Evolutionary conservation across 208 protist species (phyloP).

Genomic region (Crithidia mellificae): DNA sequence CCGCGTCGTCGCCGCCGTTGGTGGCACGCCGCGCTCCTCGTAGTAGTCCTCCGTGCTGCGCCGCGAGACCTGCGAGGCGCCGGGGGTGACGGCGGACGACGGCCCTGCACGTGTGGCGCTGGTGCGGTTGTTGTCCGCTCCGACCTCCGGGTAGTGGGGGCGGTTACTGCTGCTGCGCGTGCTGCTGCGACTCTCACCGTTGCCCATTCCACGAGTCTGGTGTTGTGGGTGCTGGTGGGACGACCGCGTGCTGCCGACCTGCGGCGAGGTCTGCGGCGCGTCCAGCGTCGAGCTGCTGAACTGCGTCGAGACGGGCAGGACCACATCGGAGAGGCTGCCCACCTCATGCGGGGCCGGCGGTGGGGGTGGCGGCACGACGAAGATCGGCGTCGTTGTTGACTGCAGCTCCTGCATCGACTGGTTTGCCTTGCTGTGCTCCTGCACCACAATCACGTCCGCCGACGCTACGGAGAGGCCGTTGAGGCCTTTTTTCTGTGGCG

Average conservation of each 20-base stretch:
- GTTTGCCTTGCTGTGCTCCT: slow-evolving; percentile 13
- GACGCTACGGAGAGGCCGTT: slow-evolving; percentile 42
- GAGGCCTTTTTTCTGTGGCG: slow-evolving; percentile 33
- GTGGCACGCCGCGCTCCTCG: slow-evolving; percentile 22
- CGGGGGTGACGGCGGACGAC: not conserved
- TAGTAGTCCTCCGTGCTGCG: slow-evolving; percentile 28
- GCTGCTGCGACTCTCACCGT: slow-evolving; percentile 1
- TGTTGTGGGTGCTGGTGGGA: no score
- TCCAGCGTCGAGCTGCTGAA: slow-evolving; percentile 18
- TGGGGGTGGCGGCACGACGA: not conserved
- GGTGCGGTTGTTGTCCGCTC: slow-evolving; percentile 29
- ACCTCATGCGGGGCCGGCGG: slow-evolving; percentile 7
- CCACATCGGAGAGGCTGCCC: slow-evolving; percentile 1
- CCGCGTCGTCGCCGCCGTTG: slow-evolving; percentile 39
- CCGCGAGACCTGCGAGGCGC: slow-evolving; percentile 9
- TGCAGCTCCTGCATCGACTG: not conserved
- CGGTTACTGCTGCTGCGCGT: slow-evolving; percentile 21
- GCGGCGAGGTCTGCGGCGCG: not conserved
- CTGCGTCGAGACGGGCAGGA: not conserved
- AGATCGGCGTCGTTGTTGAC: not conserved
- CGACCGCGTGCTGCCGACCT: not conserved
- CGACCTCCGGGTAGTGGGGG: slow-evolving; percentile 27
- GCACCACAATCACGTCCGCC: slow-evolving; percentile 39
- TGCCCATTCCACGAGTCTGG: not conserved
- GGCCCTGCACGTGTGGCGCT: not conserved